A percentile compares a stretch with the other conserved stretches of the same genome.
Evolutionary conservation across 2,329 filamentous ascomycete genomes (phyloP).

Genomic region (Phyllosticta citribraziliensis): DNA sequence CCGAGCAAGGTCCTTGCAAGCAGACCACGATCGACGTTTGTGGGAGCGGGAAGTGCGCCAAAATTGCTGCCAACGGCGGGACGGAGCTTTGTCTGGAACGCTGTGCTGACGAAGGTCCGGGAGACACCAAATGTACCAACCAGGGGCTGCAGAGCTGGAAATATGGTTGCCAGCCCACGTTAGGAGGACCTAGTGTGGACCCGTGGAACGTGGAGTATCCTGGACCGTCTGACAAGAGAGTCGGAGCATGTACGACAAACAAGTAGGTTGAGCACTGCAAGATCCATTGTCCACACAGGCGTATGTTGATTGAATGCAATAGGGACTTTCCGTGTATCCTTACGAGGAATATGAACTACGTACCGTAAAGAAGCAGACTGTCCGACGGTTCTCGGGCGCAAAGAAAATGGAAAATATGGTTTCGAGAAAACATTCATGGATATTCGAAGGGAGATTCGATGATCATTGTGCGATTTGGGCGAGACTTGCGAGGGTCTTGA

Average conservation of each 20-base stretch:
- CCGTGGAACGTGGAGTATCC: background rate
- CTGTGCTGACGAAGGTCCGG: background rate
- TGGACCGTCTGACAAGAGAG: background rate
- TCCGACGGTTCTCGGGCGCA: background rate
- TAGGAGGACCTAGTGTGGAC: background rate
- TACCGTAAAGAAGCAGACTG: background rate
- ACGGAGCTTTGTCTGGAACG: background rate
- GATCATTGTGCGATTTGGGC: too few relatives aligned
- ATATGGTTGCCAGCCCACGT: background rate
- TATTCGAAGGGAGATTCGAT: too few relatives aligned
- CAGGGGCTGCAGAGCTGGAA: background rate
- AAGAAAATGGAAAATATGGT: background rate
- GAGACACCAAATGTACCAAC: background rate
- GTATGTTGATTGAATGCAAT: background rate
- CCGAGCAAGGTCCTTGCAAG: background rate
- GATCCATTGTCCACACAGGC: background rate
- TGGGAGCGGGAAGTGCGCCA: background rate
- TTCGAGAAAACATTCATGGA: too few relatives aligned
- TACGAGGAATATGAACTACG: background rate
- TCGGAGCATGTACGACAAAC: background rate
- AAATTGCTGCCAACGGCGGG: background rate
- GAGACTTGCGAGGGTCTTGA: too few relatives aligned
- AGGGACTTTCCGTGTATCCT: background rate
- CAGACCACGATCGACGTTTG: background rate
- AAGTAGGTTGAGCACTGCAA: background rate